A percentile compares a stretch with the other conserved stretches of the same genome.
Evolutionary conservation across 2,329 filamentous ascomycete genomes (phyloP).

Genomic region (Curvularia spicifera): DNA sequence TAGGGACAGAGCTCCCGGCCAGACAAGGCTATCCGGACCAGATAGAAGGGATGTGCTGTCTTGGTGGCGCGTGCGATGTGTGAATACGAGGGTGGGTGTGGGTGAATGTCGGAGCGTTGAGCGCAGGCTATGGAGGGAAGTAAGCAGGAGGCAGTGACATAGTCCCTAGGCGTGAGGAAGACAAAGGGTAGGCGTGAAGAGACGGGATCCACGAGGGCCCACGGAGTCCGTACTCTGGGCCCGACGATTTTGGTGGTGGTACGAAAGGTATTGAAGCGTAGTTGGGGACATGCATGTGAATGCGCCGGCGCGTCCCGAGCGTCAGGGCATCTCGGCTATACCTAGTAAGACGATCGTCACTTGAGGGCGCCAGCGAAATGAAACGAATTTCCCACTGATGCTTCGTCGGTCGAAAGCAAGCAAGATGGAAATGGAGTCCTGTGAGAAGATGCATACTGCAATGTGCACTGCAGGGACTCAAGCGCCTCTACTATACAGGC

Average conservation of each 20-base stretch:
- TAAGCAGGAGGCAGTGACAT: slow-evolving; percentile 5
- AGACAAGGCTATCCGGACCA: background rate
- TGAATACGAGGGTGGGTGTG: background rate
- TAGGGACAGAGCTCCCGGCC: slow-evolving; percentile 6
- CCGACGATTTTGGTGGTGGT: slow-evolving; percentile 4
- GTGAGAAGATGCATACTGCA: background rate
- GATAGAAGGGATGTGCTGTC: background rate
- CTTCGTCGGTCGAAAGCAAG: background rate
- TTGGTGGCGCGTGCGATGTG: background rate
- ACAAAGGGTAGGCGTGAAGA: background rate
- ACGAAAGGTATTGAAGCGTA: slow-evolving; percentile 1
- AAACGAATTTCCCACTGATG: background rate
- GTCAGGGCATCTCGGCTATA: background rate
- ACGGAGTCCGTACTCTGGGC: background rate
- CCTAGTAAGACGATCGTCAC: background rate
- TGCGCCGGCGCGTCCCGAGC: slow-evolving; percentile 12
- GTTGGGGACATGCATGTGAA: slow-evolving; percentile 11
- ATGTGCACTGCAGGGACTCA: background rate
- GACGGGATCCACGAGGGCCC: background rate
- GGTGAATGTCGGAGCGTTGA: background rate
- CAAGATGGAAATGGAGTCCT: background rate
- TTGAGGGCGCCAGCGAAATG: background rate
- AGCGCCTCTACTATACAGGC: background rate
- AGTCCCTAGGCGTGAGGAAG: background rate
- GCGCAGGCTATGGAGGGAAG: background rate